Evolutionary conservation across 441 rosid species (phyloP), one percentile per base, ranked within the genome.

Genomic region (Brassica hybrid): DNA sequence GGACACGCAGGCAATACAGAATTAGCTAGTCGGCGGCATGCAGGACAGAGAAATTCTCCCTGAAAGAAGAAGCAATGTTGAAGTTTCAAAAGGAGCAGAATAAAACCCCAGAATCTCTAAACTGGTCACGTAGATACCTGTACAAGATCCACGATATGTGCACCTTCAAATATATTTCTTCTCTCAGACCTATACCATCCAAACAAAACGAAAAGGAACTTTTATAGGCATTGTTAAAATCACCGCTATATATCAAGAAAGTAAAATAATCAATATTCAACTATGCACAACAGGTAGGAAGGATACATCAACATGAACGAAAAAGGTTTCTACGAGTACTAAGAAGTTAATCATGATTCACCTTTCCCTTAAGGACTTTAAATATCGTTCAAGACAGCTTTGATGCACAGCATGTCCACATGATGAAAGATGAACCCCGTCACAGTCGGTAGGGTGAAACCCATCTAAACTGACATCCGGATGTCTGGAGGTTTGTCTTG

Each of bases 351-450:
- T 2, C 8, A 69, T 69, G 74, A 81, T 86, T 84, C 79, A 84
- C 99, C 99, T 90, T 76, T 96, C 99, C 88, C 69, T 90, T 86
- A 96, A 80, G n/a, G 98, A 96, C 10, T 85, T 85, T 56, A 96
- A 77, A 83, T 96, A 96, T 56, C 95, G 92, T 74, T 92, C 92
- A 41, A 91, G 94, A 80, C 99, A 96, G 69, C 80, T 84, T 82
- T 94, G 97, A 87, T 96, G 99, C 79, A 94, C 98, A 10, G 98
- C 91, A 89, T 96, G 98, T 66, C 99, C 98, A 84, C 99, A 96
- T 59, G 99, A 90, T 32, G 95, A 94, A 72, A 94, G 87, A 87
- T 85, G 80, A 79, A 96, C 81, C 36, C 99, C 99, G 85, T 94
- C 98, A 82, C 95, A 91, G 79, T 87, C 96, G 45, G 76, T 82